A percentile compares a stretch with the other conserved stretches of the same genome.
phyloP scores from a whole-genome alignment of 2,329 filamentous ascomycete species.

The Lachnellula willkommii region DNA sequence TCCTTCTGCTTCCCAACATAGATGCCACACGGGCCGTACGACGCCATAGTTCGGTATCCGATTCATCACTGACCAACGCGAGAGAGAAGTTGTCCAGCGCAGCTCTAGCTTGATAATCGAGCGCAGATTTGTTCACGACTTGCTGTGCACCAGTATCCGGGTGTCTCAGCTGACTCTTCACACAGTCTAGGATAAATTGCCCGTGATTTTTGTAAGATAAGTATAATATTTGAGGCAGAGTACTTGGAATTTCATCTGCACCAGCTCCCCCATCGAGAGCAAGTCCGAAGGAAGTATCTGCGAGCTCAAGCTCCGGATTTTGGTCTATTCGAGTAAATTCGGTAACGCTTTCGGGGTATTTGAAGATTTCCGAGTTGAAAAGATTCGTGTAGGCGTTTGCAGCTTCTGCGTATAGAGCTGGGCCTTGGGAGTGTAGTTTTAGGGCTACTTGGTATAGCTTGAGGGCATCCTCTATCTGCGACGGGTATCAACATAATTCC shows the following conservation, averaged over 20 bases:
- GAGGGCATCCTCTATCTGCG: constrained; percentile 82
- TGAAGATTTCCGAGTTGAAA: constrained; percentile 90
- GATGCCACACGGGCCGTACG: constrained; percentile 53
- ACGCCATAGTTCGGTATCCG: constrained; percentile 62
- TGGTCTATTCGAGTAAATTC: constrained; percentile 71
- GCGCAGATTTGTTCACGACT: constrained; percentile 35
- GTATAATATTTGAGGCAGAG: constrained; percentile 82
- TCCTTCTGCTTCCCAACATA: constrained; percentile 51
- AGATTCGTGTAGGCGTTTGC: constrained; percentile 75
- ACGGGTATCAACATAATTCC: constrained; percentile 6
- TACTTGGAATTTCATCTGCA: constrained; percentile 71
- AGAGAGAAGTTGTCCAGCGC: constrained; percentile 53
- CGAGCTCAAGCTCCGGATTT: constrained; percentile 45
- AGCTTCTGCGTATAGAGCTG: constrained; percentile 68
- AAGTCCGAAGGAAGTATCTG: constrained; percentile 44
- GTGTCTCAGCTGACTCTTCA: constrained; percentile 47
- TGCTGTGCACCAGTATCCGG: constrained; percentile 27
- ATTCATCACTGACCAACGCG: constrained; percentile 60
- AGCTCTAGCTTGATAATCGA: constrained; percentile 30
- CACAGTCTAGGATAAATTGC: constrained; percentile 78
- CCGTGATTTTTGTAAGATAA: constrained; percentile 94
- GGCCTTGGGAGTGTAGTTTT: constrained; percentile 85
- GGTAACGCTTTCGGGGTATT: constrained; percentile 78
- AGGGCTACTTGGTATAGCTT: constrained; percentile 90
- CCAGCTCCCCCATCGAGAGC: constrained; percentile 55